phyloP scores from a whole-genome alignment of 495 filamentous ascomycete species.

The Astrothelium macrocarpum region DNA sequence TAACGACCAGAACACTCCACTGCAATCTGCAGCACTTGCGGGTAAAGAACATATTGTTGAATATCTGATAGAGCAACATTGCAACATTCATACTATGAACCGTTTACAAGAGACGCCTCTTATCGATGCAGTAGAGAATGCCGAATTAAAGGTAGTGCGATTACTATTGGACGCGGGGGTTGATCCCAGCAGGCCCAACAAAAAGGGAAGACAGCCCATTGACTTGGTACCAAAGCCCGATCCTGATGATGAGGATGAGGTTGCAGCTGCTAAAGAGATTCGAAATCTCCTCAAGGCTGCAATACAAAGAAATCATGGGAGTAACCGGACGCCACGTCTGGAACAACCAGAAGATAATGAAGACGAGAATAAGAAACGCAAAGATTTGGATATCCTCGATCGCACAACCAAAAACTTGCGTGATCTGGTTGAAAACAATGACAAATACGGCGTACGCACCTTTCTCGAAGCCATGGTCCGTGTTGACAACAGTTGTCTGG shows the following conservation, averaged over 20 bases:
- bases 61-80: conserved; percentile 68
- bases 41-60: conserved; percentile 75
- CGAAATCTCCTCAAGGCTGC: conserved; percentile 41
- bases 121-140: conserved; percentile 92
- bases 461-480: conserved; percentile 67
- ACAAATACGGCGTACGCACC: conserved; percentile 65
- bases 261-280: conserved; percentile 39
- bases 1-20: conserved; percentile 85
- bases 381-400: conserved; percentile 28
- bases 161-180: conserved; percentile 68
- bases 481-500: conserved; percentile 75
- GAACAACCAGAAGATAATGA: conserved; percentile 34
- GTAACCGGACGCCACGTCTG: conserved; percentile 26
- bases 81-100: conserved; percentile 66
- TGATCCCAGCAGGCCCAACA: conserved; percentile 79
- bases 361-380: conserved; percentile 43
- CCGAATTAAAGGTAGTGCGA: conserved; percentile 82
- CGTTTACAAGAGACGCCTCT: conserved; percentile 88
- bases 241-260: conserved; percentile 53
- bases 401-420: conserved; percentile 58
- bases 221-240: conserved; percentile 50
- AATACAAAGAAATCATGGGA: conserved; percentile 29
- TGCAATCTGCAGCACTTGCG: conserved; percentile 82
- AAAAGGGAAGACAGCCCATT: conserved; percentile 75
- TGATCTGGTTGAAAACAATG: conserved; percentile 72